Evolutionary conservation across 2,329 filamentous ascomycete species (phyloP), one percentile per base, ranked within the genome.

Genomic region (Apiospora hydei): DNA sequence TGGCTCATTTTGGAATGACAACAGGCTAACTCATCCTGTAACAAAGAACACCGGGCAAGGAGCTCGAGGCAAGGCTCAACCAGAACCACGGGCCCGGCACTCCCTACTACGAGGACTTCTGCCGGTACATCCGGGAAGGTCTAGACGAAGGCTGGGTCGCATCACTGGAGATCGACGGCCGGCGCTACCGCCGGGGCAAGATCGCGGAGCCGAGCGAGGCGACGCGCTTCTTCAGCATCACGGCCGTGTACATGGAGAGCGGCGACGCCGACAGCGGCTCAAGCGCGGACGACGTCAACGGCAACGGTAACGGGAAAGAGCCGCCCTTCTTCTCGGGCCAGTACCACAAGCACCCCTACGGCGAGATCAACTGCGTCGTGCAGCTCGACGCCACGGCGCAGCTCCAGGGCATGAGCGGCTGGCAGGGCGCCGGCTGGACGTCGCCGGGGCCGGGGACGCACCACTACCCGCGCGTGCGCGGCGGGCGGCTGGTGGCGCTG

Each of bases 351-450:
- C 86, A 88, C 75, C 86, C 86, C 0, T 88, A 88, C 70, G 87
- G 86, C 7, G 87, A 88, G 80, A 88, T 88, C 76, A 88, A 88
- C 75, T 88, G 87, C 73, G 86, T 88, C 0, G 79, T 88, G 8
- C 85, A 85, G 75, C 80, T 89, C 16, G 86, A 88, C 72, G 73
- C 82, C 5, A 79, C 75, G 4, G 86, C 87, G 1, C 84, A 89
- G 79, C 76, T 90, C 69, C 87, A 83, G 79, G 88, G 88, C 7
- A 86, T 89, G 87, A 82, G 84, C 70, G 87, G 87, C 1, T 89
- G 88, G 88, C 85, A 86, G 76, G 86, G 86, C 0, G 84, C 85
- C 0, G 88, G 88, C 0, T 90, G 88, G 87, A 89, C 88, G 30
- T 83, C 82, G 64, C 86, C 86, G 0, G 87, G 85, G 0, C 84